A percentile compares a stretch with the other conserved stretches of the same genome.
Conservation (phyloP, 495 filamentous ascomycete genomes). For the Sphaerosporella brunnea region DNA sequence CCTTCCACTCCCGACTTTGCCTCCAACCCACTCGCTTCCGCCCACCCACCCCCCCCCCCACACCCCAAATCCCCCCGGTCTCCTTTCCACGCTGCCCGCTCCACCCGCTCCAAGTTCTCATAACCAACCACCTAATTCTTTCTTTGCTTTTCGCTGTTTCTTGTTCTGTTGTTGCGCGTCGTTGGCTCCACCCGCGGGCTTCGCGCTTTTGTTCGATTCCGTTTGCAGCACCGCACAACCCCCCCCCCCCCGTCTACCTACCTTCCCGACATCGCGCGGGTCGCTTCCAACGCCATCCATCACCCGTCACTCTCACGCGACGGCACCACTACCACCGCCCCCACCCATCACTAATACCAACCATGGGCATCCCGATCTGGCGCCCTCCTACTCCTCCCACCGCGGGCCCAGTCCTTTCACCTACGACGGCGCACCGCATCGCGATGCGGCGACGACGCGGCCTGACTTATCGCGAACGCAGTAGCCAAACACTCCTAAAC, state of each 20-base stretch:
- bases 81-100: too few species aligned
- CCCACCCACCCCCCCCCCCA: too few species aligned
- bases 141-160: background rate
- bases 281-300: background rate
- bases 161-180: background rate
- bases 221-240: background rate
- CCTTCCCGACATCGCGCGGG: background rate
- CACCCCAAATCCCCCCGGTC: too few species aligned
- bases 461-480: background rate
- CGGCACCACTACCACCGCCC: background rate
- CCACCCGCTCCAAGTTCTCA: too few species aligned
- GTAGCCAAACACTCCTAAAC: background rate
- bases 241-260: background rate
- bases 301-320: too few species aligned
- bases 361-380: conserved; percentile 4
- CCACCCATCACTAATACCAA: background rate
- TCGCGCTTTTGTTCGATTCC: background rate
- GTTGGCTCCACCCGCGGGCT: background rate
- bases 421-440: background rate
- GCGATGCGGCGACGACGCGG: background rate
- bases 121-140: too few species aligned
- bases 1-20: too few species aligned
- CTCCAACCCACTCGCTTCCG: too few species aligned
- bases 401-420: background rate
- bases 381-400: background rate